These are phyloP conservation scores for Acmispon strigosus DNA, from an alignment of 306 rosid species.

Conservation along the genomic window DNA sequence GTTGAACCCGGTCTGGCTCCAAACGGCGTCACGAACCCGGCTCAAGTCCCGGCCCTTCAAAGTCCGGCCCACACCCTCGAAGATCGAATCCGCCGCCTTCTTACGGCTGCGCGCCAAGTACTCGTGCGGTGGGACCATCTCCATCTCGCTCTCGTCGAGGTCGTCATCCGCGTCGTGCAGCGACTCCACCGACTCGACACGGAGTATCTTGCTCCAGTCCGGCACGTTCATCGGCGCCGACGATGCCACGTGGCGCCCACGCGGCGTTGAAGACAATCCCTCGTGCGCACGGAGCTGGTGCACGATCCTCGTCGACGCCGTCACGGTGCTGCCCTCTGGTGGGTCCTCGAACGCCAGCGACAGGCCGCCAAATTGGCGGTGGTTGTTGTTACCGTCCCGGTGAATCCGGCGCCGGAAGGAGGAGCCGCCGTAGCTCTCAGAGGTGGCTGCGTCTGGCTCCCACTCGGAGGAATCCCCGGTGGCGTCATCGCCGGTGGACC, in stretches of 20 bases:
- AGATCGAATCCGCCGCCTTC: slow-evolving; percentile 67
- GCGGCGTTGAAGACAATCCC: slow-evolving; percentile 22
- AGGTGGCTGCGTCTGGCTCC: slow-evolving; percentile 15
- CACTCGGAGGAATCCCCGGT: slow-evolving; percentile 27
- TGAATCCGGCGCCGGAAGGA: slow-evolving; percentile 29
- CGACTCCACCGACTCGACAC: slow-evolving; percentile 73
- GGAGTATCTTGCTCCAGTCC: slow-evolving; percentile 98
- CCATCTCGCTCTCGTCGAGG: slow-evolving; percentile 46
- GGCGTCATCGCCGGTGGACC: slow-evolving; percentile 48
- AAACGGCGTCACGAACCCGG: slow-evolving; percentile 88
- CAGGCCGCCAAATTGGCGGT: slow-evolving; percentile 47
- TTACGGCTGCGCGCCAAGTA: slow-evolving; percentile 75
- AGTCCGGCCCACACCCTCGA: slow-evolving; percentile 94
- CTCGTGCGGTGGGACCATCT: slow-evolving; percentile 91
- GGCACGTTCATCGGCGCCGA: slow-evolving; percentile 93
- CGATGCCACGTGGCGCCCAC: slow-evolving; percentile 51
- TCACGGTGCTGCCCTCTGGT: slow-evolving; percentile 9
- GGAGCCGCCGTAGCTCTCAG: slow-evolving; percentile 19
- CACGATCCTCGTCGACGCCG: slow-evolving; percentile 49
- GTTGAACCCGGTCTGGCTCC: slow-evolving; percentile 96
- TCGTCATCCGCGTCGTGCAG: slow-evolving; percentile 35
- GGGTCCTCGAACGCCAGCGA: slow-evolving; percentile 65
- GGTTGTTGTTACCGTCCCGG: slow-evolving; percentile 22
- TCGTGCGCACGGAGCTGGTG: slow-evolving; percentile 66
- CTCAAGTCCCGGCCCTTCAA: slow-evolving; percentile 93